Percentiles rank a stretch among this genome's conserved stretches.
phyloP scores from a whole-genome alignment of 2,329 filamentous ascomycete species.

The Bipolaris zeicola region DNA sequence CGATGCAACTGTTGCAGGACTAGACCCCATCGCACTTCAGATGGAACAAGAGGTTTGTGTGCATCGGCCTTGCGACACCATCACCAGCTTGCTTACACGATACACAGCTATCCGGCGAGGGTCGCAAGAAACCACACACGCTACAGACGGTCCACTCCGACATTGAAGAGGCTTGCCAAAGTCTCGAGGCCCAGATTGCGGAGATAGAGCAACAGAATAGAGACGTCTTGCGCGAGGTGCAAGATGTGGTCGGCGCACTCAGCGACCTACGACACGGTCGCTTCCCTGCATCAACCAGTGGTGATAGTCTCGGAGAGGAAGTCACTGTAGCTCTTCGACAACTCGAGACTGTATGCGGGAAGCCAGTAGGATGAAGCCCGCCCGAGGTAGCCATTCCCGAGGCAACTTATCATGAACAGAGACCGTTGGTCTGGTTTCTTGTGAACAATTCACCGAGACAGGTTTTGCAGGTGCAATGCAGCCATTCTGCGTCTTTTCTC shows the following conservation, averaged over 20 bases:
- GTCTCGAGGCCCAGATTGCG: conserved; percentile 71
- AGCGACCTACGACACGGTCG: conserved; percentile 85
- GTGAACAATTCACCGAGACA: not conserved
- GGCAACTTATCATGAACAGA: not conserved
- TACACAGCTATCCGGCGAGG: conserved; percentile 61
- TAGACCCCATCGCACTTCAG: conserved; percentile 67
- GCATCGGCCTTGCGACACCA: not conserved
- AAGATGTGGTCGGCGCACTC: conserved; percentile 70
- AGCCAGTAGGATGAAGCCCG: conserved; percentile 26
- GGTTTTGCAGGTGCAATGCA: not conserved
- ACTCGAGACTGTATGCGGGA: conserved; percentile 65
- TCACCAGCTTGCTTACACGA: conserved; percentile 23
- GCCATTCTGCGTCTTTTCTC: not conserved
- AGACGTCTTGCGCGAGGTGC: conserved; percentile 64
- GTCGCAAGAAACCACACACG: conserved; percentile 61
- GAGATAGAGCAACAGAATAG: conserved; percentile 69
- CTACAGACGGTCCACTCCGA: conserved; percentile 69
- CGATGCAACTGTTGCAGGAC: conserved; percentile 56
- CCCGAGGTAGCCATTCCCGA: not conserved
- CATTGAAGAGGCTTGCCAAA: conserved; percentile 68
- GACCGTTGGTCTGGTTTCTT: not conserved
- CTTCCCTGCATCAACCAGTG: conserved; percentile 57
- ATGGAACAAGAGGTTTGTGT: conserved; percentile 53
- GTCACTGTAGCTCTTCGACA: conserved; percentile 69
- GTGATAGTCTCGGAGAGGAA: conserved; percentile 68